phyloP scores from a whole-genome alignment of 805 yeast genomes.

The Suhomyces faveliae region DNA sequence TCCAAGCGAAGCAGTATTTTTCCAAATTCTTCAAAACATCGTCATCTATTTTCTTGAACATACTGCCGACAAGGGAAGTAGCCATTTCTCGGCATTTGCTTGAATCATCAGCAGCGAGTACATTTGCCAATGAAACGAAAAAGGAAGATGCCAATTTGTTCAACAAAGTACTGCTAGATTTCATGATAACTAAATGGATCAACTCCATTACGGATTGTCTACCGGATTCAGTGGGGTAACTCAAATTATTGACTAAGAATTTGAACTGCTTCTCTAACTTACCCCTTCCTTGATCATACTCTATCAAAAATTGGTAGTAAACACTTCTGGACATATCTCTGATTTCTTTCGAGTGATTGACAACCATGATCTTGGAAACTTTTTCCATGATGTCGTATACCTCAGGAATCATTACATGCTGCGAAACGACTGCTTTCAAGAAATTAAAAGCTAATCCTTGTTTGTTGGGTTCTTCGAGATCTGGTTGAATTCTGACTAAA shows the following conservation, averaged over 20 bases:
- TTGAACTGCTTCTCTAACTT: conserved; percentile 80
- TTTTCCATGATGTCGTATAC: conserved; percentile 84
- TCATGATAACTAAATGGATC: conserved; percentile 64
- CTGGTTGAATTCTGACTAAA: conserved; percentile 73
- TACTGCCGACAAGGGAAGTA: conserved; percentile 51
- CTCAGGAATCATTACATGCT: conserved; percentile 78
- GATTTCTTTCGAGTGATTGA: conserved; percentile 78
- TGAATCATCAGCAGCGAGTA: conserved; percentile 73
- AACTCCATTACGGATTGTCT: conserved; percentile 89
- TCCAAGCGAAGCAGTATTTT: conserved; percentile 57
- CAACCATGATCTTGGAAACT: conserved; percentile 81
- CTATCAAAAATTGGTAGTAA: conserved; percentile 83
- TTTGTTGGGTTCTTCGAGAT: conserved; percentile 82
- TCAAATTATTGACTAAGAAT: conserved; percentile 73
- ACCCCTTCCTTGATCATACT: conserved; percentile 90
- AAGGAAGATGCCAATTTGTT: conserved; percentile 68
- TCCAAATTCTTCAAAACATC: conserved; percentile 37
- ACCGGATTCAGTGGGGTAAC: conserved; percentile 83
- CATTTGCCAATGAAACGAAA: conserved; percentile 78
- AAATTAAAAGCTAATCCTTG: conserved; percentile 89
- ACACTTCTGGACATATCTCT: conserved; percentile 82
- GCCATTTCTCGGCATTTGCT: conserved; percentile 85
- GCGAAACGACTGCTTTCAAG: conserved; percentile 71
- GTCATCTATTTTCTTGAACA: conserved; percentile 49
- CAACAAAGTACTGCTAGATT: conserved; percentile 59